Evolutionary conservation across 2,329 filamentous ascomycete genomes (phyloP).

Genomic region (Penicillium polonicum): DNA sequence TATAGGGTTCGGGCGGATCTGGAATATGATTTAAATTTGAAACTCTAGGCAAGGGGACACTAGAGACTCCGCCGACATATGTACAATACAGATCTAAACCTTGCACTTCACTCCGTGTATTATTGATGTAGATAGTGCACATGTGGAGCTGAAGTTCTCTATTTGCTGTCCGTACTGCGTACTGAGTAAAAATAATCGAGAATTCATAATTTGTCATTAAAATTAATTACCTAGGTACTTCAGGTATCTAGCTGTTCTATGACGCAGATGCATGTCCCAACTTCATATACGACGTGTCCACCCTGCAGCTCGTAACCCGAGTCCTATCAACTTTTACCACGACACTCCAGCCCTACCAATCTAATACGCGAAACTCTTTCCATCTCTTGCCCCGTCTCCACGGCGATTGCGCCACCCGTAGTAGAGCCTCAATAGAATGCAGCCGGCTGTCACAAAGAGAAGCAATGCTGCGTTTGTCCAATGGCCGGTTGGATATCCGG

Average conservation of each 20-base stretch:
- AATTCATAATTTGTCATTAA: neutral
- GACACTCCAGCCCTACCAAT: neutral
- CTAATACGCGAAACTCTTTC: slow-evolving; percentile 31
- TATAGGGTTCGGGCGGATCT: neutral
- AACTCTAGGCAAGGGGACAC: neutral
- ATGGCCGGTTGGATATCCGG: slow-evolving; percentile 68
- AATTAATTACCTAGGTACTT: neutral
- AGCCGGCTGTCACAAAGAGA: slow-evolving; percentile 58
- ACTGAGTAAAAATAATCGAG: neutral
- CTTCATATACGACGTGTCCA: neutral
- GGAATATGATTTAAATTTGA: neutral
- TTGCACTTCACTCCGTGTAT: neutral
- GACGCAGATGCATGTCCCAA: neutral
- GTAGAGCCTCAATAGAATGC: slow-evolving; percentile 55
- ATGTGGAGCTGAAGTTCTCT: neutral
- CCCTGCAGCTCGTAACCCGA: neutral
- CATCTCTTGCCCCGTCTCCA: slow-evolving; percentile 18
- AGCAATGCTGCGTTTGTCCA: slow-evolving; percentile 64
- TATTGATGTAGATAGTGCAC: neutral
- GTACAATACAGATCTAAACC: neutral
- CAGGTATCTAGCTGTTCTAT: neutral
- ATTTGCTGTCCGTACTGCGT: neutral
- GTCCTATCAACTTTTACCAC: neutral
- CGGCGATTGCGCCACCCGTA: slow-evolving; percentile 52
- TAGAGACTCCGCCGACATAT: neutral